Conservation (phyloP, 345 rosid species). For the Linum lewisii region DNA sequence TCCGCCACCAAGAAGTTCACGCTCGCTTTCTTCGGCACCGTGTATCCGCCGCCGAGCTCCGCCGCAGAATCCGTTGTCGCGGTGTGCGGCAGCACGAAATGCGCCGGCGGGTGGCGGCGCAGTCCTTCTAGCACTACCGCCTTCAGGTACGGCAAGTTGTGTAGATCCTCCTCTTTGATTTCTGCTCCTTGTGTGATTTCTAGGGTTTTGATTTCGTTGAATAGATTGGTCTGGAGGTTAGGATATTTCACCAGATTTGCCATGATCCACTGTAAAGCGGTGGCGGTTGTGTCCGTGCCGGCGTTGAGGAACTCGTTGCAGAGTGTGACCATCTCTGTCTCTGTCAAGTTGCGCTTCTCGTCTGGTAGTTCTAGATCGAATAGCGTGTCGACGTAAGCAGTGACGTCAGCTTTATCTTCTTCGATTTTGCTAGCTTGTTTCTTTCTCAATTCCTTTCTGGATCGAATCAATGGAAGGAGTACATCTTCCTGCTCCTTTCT, state of each 20-base stretch:
- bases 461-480: slow-evolving; percentile 10
- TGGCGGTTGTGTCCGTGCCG: neutral
- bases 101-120: neutral
- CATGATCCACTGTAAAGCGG: slow-evolving; percentile 2
- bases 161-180: neutral
- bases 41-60: neutral
- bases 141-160: neutral
- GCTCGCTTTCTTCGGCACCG: neutral
- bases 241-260: slow-evolving; percentile 3
- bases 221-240: neutral
- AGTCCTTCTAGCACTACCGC: neutral
- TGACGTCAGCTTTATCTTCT: neutral
- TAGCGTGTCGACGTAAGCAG: slow-evolving; percentile 15
- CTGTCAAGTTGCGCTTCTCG: slow-evolving; percentile 13
- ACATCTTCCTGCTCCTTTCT: slow-evolving; percentile 1
- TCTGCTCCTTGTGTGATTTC: neutral
- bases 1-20: slow-evolving; percentile 1
- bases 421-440: neutral
- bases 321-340: neutral
- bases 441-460: slow-evolving; percentile 4
- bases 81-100: slow-evolving; percentile 2
- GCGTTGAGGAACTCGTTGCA: neutral
- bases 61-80: neutral
- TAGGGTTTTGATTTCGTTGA: neutral
- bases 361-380: slow-evolving; percentile 12